Conservation (phyloP, 2,329 filamentous ascomycete species). For the Scedosporium apiospermum region DNA sequence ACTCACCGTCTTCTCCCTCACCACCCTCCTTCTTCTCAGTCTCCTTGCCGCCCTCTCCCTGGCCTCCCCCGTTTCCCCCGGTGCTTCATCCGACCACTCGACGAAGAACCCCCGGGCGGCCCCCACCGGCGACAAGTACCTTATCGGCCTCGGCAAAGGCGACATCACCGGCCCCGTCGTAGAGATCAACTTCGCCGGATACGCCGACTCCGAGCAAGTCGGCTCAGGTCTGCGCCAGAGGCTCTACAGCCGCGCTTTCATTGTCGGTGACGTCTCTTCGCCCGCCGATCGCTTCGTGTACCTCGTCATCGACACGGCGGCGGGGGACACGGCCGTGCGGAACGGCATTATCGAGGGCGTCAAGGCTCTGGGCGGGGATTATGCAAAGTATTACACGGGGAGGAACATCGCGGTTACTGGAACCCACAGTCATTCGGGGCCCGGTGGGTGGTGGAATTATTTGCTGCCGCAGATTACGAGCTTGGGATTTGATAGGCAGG, state of each 20-base stretch:
- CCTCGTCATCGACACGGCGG: constrained; percentile 75
- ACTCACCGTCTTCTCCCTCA: constrained; percentile 6
- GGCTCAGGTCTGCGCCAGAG: constrained; percentile 77
- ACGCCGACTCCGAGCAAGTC: constrained; percentile 69
- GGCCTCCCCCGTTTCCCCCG: neutral
- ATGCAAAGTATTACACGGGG: constrained; percentile 59
- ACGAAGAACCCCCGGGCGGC: neutral
- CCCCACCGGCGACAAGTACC: constrained; percentile 21
- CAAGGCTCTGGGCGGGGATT: constrained; percentile 57
- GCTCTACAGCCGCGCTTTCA: constrained; percentile 79
- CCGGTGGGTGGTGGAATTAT: constrained; percentile 88
- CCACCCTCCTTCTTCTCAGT: constrained; percentile 8
- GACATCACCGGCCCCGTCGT: constrained; percentile 64
- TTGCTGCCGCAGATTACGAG: constrained; percentile 82
- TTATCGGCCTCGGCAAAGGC: constrained; percentile 42
- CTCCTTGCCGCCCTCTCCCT: constrained; percentile 4
- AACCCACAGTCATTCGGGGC: constrained; percentile 83
- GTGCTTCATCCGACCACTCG: neutral
- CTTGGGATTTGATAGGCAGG: constrained; percentile 75
- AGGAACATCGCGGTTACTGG: constrained; percentile 82
- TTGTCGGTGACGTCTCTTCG: constrained; percentile 59
- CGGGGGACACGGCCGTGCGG: constrained; percentile 77
- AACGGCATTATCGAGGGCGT: constrained; percentile 73
- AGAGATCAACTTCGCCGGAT: constrained; percentile 85
- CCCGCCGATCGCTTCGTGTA: constrained; percentile 70